Evolutionary conservation across 2,329 filamentous ascomycete species (phyloP).

Genomic region (Atkinsonella texensis): DNA sequence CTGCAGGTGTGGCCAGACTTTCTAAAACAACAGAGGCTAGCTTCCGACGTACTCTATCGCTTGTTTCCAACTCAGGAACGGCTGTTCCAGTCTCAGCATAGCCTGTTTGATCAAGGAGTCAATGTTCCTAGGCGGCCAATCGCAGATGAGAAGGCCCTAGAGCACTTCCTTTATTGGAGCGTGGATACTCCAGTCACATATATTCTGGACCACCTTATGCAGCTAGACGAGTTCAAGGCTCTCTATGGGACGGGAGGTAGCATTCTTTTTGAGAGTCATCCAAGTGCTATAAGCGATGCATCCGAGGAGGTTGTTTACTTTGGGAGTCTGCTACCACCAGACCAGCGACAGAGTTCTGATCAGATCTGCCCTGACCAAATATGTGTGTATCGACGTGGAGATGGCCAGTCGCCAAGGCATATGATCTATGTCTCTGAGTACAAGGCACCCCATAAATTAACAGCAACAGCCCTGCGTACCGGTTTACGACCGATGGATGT

Average conservation of each 20-base stretch:
- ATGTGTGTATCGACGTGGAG: not conserved
- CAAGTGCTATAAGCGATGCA: too few relatives aligned
- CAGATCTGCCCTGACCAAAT: not conserved
- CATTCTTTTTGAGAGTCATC: too few relatives aligned
- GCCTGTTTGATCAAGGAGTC: slow-evolving; percentile 13
- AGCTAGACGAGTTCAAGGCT: too few relatives aligned
- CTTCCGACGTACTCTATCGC: slow-evolving; percentile 13
- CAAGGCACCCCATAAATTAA: not conserved
- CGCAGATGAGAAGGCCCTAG: slow-evolving; percentile 17
- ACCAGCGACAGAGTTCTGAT: not conserved
- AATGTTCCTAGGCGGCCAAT: slow-evolving; percentile 10
- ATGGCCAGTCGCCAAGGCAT: not conserved
- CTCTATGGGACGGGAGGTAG: too few relatives aligned
- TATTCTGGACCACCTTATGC: too few relatives aligned
- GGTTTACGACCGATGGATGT: not conserved
- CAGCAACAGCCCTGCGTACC: not conserved
- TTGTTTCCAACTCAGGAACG: slow-evolving; percentile 11
- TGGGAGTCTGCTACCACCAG: too few relatives aligned
- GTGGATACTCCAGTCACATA: too few relatives aligned
- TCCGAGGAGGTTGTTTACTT: too few relatives aligned
- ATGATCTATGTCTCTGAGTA: not conserved
- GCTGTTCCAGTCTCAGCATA: slow-evolving; percentile 15
- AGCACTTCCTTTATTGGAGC: slow-evolving; percentile 15
- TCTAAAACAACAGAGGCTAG: slow-evolving; percentile 12
- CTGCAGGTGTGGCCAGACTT: slow-evolving; percentile 20